Percentiles rank a stretch among this genome's conserved stretches.
Evolutionary conservation across 1,139 yeast species (phyloP).

Genomic region (Candida glucosophila): DNA sequence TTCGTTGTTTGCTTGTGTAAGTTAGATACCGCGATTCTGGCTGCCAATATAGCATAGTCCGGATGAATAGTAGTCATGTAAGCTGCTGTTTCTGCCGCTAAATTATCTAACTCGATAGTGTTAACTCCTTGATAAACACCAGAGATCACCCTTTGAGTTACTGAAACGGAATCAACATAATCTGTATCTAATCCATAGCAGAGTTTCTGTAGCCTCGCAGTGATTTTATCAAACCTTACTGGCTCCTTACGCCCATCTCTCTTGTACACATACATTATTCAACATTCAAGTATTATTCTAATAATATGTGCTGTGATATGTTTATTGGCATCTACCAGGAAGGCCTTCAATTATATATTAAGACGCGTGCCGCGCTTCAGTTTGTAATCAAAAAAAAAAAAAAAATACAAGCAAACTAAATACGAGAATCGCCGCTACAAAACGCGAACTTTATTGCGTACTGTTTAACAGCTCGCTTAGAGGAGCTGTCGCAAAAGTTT

Average conservation of each 20-base stretch:
- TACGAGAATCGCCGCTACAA: neutral
- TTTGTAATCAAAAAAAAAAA: constrained; percentile 2
- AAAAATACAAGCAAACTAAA: constrained; percentile 1
- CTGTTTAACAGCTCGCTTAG: too few relatives aligned
- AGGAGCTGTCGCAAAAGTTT: too few relatives aligned
- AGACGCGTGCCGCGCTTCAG: neutral
- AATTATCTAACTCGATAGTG: constrained; percentile 83
- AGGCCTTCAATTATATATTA: neutral
- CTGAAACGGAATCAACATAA: constrained; percentile 82
- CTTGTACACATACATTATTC: constrained; percentile 41
- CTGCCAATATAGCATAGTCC: constrained; percentile 90
- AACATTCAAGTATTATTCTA: constrained; percentile 1
- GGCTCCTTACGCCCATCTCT: constrained; percentile 82
- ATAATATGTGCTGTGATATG: neutral
- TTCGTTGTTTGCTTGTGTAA: constrained; percentile 91
- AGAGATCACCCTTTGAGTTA: constrained; percentile 80
- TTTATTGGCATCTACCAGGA: neutral
- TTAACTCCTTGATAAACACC: constrained; percentile 96
- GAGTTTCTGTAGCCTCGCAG: constrained; percentile 42
- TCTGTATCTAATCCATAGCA: constrained; percentile 79
- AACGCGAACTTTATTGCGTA: too few relatives aligned
- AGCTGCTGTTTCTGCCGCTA: constrained; percentile 97
- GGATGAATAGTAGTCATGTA: constrained; percentile 96
- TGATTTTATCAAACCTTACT: constrained; percentile 64
- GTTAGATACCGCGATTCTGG: constrained; percentile 87